Evolutionary conservation across 202 grass and related monocot species (phyloP).

Genomic region (Carex arenaria): DNA sequence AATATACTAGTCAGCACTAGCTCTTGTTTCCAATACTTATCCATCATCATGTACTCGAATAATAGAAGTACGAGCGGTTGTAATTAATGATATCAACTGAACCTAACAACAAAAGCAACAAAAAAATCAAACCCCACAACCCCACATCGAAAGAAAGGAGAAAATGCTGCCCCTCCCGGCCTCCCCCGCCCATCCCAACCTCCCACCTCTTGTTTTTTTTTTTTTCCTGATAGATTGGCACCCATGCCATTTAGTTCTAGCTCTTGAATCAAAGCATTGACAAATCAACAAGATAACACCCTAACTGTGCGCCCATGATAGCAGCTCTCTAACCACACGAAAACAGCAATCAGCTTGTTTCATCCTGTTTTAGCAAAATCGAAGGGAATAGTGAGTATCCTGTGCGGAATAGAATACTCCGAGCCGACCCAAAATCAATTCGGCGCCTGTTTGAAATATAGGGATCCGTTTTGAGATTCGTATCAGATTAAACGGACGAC

Average conservation of each 20-base stretch:
- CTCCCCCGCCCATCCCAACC: not conserved
- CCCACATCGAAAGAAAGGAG: not conserved
- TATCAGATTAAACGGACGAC: too few species aligned
- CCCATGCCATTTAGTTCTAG: not conserved
- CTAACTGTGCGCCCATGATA: not conserved
- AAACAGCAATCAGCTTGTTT: not conserved
- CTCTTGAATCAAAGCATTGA: not conserved
- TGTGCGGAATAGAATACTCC: too few species aligned
- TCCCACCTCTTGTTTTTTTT: not conserved
- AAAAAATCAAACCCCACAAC: not conserved
- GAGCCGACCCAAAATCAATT: too few species aligned
- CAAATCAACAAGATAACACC: not conserved
- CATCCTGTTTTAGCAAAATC: not conserved
- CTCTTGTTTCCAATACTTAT: not conserved
- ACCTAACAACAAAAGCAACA: not conserved
- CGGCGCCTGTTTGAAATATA: too few species aligned
- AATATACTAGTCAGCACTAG: slow-evolving; percentile 3
- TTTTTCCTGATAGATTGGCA: not conserved
- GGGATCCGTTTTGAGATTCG: too few species aligned
- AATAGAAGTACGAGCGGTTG: not conserved
- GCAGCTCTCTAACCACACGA: not conserved
- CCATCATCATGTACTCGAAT: not conserved
- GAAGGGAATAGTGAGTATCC: not conserved
- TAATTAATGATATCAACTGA: not conserved
- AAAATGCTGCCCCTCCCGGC: not conserved